Base-by-base conservation (phyloP, 1,284 basidiomycete species). In the Apiotrichum sp. region DNA sequence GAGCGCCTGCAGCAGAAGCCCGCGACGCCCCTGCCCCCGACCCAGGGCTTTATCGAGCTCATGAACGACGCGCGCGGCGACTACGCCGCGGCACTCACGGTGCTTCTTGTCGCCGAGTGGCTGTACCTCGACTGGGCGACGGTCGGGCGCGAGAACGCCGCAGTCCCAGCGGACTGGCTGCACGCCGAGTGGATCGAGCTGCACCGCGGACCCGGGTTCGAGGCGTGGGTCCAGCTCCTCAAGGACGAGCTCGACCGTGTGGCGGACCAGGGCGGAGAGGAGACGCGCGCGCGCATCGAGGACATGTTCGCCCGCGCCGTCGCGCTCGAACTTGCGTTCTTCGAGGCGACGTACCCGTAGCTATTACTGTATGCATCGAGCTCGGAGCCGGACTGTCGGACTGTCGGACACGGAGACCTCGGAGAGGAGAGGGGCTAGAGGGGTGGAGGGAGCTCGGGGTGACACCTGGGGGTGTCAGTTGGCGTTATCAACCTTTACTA, bases 61-160 rank as follows among this genome's bases (percentile, higher is more conserved):
- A 61, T 61, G 59, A 10, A 47, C 51, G 45, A 42, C 6, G 41
- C 53, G 8, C 52, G 53, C 29, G 35, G 32, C n/a, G 39, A 34
- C 32, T 61, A 61, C 35, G 51, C 48, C 3, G 33, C 43, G 13
- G 53, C 56, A 4, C 56, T 61, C 45, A 40, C 40, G 4, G 53
- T 58, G 16, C 52, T 61, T 4, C 59, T 61, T n/a, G 59, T 61
- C 33, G 59, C 59, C 38, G 59, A 61, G 52, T 61, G 59, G 59
- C 51, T 61, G 22, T 61, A 61, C 52, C 56, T 58, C 52, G 59
- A 61, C 56, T 61, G 59, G 59, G 59, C 53, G 31, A 57, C 47
- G 14, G 39, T 39, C 36, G 0, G 7, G 29, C 42, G 41, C 13
- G 1, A 29, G 1, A 6, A 6, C 6, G 32, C 13, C 6, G 4